Conservation (phyloP, 441 rosid species). For the Adansonia grandidieri region DNA sequence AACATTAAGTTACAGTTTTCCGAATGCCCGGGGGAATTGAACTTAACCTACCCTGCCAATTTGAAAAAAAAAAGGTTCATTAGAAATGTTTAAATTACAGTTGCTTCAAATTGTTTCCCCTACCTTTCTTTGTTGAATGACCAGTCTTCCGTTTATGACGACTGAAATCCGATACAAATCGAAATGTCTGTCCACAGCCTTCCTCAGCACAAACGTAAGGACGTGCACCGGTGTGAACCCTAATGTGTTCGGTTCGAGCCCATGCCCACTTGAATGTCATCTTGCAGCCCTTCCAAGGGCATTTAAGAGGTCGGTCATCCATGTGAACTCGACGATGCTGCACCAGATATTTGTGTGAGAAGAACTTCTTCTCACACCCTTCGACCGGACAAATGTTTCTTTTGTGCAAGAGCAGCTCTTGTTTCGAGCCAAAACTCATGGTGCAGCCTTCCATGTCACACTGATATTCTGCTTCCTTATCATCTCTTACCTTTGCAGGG, state of each 20-base stretch:
- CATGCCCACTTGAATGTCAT: slow-evolving; percentile 99
- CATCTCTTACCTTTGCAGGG: slow-evolving; percentile 46
- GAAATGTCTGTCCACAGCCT: slow-evolving; percentile 92
- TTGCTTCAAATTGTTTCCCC: slow-evolving; percentile 38
- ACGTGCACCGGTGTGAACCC: slow-evolving; percentile 98
- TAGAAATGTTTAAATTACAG: slow-evolving; percentile 42
- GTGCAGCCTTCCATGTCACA: slow-evolving; percentile 96
- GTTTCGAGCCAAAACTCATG: slow-evolving; percentile 78
- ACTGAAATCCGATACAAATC: slow-evolving; percentile 94
- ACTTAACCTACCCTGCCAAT: slow-evolving; percentile 36
- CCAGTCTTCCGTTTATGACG: slow-evolving; percentile 97
- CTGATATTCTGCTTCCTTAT: slow-evolving; percentile 56
- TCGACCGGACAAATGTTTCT: slow-evolving; percentile 86
- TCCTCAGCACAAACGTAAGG: slow-evolving; percentile 84
- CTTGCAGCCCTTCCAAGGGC: slow-evolving; percentile 99
- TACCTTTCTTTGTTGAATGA: slow-evolving; percentile 70
- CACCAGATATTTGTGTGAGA: slow-evolving; percentile 95
- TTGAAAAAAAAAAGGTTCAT: slow-evolving; percentile 42
- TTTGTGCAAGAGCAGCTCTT: slow-evolving; percentile 76
- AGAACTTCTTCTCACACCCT: slow-evolving; percentile 90
- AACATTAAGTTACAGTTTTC: not conserved
- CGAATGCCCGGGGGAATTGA: slow-evolving; percentile 10
- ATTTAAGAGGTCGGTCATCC: slow-evolving; percentile 95
- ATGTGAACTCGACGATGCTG: slow-evolving; percentile 90
- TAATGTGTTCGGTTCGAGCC: slow-evolving; percentile 93